Base-by-base conservation (phyloP, 2,329 filamentous ascomycete genomes). In the Massarina eburnea region DNA sequence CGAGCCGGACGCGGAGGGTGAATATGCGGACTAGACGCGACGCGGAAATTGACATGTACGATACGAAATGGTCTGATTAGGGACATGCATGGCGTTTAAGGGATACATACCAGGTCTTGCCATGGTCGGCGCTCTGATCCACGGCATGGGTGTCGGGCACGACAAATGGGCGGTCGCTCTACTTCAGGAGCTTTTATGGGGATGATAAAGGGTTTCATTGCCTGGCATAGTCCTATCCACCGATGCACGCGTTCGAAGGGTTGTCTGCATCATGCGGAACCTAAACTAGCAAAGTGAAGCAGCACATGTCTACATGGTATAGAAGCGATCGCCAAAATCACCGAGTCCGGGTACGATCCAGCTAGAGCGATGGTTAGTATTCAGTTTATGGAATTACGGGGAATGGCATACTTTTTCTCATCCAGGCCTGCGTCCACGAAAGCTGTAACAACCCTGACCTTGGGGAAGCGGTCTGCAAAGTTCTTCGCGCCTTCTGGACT, bases 401-500 rank as follows among this genome's bases (percentile, higher is more conserved):
- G 17, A 19, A 7, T n/a, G 46, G 77, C 84, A 67, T 80, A 97
- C 91, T 96, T 97, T 78, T 96, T 96, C 67, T 95, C 91, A 70
- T 99, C 88, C 52, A 99, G 77, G n/a, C 94, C 92, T 76, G 92
- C 82, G 67, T 99, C 94, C 63, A 99, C 86, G 68, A 99, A 99
- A 8, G 94, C 90, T 8, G 94, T 97, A 39, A 99, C 89, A 17
- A 99, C 89, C 54, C 91, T 83, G 48, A 97, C 78, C 63, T 88
- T 89, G 30, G 94, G 92, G 65, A 95, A 96, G 61, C 87, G 88
- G 61, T 88, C 81, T 8, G 91, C 89, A 72, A 99, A 97, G 61
- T 88, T 91, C 61, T 84, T 82, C 55, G 95, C 88, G 5, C 94
- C 94, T 66, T 96, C 86, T 0, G 94, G 94, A 67, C 91, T 96